These are phyloP conservation scores for Orbilia oligospora DNA, from an alignment of 2,329 filamentous ascomycete genomes.

Conservation along the genomic window DNA sequence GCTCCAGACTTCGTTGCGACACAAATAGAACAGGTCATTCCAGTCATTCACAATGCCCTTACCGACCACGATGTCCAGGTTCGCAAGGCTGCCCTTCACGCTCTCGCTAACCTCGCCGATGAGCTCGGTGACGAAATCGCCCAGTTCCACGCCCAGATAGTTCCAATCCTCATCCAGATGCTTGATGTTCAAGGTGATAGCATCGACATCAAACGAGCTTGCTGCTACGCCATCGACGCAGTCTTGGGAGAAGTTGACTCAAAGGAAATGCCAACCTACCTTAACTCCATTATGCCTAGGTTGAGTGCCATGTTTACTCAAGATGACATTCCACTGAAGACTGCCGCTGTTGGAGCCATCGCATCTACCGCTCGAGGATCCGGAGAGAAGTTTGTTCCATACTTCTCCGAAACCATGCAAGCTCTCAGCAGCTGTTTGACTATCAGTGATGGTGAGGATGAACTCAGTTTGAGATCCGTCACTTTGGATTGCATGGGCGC, in stretches of 20 bases:
- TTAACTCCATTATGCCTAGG: slow-evolving; percentile 84
- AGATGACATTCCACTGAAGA: slow-evolving; percentile 89
- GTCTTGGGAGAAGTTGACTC: slow-evolving; percentile 87
- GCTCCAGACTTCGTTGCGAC: slow-evolving; percentile 97
- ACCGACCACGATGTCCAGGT: slow-evolving; percentile 87
- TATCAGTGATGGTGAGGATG: slow-evolving; percentile 89
- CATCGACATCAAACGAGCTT: slow-evolving; percentile 85
- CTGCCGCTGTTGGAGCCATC: slow-evolving; percentile 87
- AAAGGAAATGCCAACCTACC: slow-evolving; percentile 84
- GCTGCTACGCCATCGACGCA: slow-evolving; percentile 90
- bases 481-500: slow-evolving; percentile 94
- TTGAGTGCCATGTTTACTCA: slow-evolving; percentile 87
- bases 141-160: slow-evolving; percentile 85
- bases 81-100: slow-evolving; percentile 86
- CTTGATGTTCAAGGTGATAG: slow-evolving; percentile 75
- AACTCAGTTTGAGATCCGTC: slow-evolving; percentile 88
- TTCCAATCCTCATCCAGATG: slow-evolving; percentile 84
- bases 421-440: slow-evolving; percentile 86
- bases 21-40: slow-evolving; percentile 87
- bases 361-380: slow-evolving; percentile 91
- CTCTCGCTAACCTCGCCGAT: slow-evolving; percentile 90
- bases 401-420: slow-evolving; percentile 90
- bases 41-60: slow-evolving; percentile 84
- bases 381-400: slow-evolving; percentile 86
- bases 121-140: slow-evolving; percentile 92